Evolutionary conservation across 1,284 basidiomycete species (phyloP), one percentile per base, ranked within the genome.

Genomic region (Pseudomicrostroma phylloplanum): DNA sequence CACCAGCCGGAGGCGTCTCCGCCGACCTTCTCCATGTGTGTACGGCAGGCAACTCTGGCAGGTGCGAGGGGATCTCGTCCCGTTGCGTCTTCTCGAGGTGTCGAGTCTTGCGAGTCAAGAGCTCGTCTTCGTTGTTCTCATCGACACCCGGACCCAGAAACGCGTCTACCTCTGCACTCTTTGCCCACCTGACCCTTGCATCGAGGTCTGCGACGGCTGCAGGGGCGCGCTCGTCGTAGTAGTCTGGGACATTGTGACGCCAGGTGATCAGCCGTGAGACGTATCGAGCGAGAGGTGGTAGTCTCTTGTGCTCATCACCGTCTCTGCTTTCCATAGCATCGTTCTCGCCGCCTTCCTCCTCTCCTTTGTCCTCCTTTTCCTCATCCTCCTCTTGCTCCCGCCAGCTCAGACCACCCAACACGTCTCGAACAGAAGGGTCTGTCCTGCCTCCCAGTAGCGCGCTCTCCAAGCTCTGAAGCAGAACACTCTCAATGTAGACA

Each of bases 201-300:
- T 36, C 30, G 30, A 36, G 9, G 30, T 36, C 30, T 36, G 30
- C 30, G 9, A 36, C 30, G 30, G 30, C 30, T 23, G 46, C 23
- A n/a, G 46, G 46, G 23, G 12, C 46, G n/a, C 46, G 46, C 46
- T 48, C 46, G 30, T 36, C 30, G 30, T 36, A 36, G 46, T 48
- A 48, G 46, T 48, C 46, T 23, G 46, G 46, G 12, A 48, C 46
- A n/a, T 48, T 48, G 46, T 48, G 46, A n/a, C 46, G 17, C 46
- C 46, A 48, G 3, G 17, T 23, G 46, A 48, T 23, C 23, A 48
- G 17, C 17, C 46, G 46, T 7, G n/a, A 6, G n/a, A 48, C 46
- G 17, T 48, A n/a, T 7, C 46, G 3, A 11, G 46, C 46, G 7
- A 48, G 23, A 23, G 17, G 46, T 4, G n/a, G 46, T 23, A 48